Evolutionary conservation across 495 filamentous ascomycete species (phyloP).

Genomic region (Jackrogersella minutella): DNA sequence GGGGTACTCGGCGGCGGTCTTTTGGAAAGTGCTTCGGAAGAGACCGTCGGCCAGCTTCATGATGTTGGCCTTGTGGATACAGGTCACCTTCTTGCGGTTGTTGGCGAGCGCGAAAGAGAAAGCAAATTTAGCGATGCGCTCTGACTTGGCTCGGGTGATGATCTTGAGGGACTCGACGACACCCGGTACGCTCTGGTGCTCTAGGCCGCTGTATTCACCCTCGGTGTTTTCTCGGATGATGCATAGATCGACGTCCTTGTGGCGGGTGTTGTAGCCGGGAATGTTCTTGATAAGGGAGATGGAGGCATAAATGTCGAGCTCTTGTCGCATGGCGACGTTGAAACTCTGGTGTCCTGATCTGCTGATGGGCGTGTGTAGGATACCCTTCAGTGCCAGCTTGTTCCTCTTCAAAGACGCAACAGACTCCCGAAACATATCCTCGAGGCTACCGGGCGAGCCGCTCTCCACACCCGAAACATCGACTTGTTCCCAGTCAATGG

Average conservation of each 20-base stretch:
- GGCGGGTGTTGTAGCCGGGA: slow-evolving; percentile 95
- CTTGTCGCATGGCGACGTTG: slow-evolving; percentile 98
- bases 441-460: slow-evolving; percentile 86
- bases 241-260: slow-evolving; percentile 95
- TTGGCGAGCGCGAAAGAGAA: slow-evolving; percentile 98
- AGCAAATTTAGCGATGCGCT: slow-evolving; percentile 98
- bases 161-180: slow-evolving; percentile 99
- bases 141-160: slow-evolving; percentile 97
- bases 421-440: slow-evolving; percentile 93
- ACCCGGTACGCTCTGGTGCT: slow-evolving; percentile 96
- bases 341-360: slow-evolving; percentile 98
- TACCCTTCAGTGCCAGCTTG: slow-evolving; percentile 97
- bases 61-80: slow-evolving; percentile 99
- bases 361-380: slow-evolving; percentile 95
- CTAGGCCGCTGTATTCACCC: slow-evolving; percentile 97
- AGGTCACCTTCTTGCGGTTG: slow-evolving; percentile 97
- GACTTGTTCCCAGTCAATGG: slow-evolving; percentile 98
- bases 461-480: slow-evolving; percentile 85
- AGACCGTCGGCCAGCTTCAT: slow-evolving; percentile 99
- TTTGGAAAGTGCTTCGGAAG: slow-evolving; percentile 96
- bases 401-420: slow-evolving; percentile 95
- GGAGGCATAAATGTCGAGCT: slow-evolving; percentile 99
- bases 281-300: slow-evolving; percentile 99
- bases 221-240: slow-evolving; percentile 99
- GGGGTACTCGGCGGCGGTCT: slow-evolving; percentile 89